Conservation (phyloP, 1,139 yeast genomes). For the Kodamaea fungicola region DNA sequence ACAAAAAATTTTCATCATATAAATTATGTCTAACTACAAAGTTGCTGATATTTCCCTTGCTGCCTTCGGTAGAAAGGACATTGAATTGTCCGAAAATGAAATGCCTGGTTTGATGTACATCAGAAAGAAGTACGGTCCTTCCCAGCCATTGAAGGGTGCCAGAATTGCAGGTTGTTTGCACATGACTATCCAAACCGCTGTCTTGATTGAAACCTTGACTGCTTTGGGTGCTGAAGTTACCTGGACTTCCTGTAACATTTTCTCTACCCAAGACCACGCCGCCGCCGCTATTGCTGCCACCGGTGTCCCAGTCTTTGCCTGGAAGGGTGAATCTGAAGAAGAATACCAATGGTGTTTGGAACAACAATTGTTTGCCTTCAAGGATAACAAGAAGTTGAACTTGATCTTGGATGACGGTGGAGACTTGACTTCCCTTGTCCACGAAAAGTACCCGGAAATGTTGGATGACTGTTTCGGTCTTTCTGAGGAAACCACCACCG, state of each 20-base stretch:
- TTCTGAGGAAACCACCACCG: conserved; percentile 99
- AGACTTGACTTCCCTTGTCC: conserved; percentile 95
- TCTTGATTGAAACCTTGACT: conserved; percentile 93
- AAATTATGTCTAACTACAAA: conserved; percentile 58
- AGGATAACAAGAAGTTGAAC: conserved; percentile 94
- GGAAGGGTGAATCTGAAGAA: conserved; percentile 99
- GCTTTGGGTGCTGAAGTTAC: conserved; percentile 99
- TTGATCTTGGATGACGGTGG: conserved; percentile 99
- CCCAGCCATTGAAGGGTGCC: conserved; percentile 97
- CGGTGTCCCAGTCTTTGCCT: conserved; percentile 99
- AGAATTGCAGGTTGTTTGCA: conserved; percentile 99
- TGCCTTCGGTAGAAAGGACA: conserved; percentile 99
- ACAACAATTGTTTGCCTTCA: conserved; percentile 98
- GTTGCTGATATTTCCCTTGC: conserved; percentile 98
- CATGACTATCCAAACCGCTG: conserved; percentile 99
- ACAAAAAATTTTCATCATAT: conserved; percentile 2
- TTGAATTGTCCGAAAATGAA: conserved; percentile 98
- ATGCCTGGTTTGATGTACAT: conserved; percentile 99
- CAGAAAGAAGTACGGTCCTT: conserved; percentile 87
- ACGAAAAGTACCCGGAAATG: conserved; percentile 98
- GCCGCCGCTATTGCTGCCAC: conserved; percentile 99
- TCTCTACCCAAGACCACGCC: conserved; percentile 99
- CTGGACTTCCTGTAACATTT: conserved; percentile 99
- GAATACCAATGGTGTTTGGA: conserved; percentile 99
- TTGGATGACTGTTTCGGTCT: conserved; percentile 92